Evolutionary conservation across 1,139 yeast species (phyloP).

Genomic region (Nakaseomyces nivariensis): DNA sequence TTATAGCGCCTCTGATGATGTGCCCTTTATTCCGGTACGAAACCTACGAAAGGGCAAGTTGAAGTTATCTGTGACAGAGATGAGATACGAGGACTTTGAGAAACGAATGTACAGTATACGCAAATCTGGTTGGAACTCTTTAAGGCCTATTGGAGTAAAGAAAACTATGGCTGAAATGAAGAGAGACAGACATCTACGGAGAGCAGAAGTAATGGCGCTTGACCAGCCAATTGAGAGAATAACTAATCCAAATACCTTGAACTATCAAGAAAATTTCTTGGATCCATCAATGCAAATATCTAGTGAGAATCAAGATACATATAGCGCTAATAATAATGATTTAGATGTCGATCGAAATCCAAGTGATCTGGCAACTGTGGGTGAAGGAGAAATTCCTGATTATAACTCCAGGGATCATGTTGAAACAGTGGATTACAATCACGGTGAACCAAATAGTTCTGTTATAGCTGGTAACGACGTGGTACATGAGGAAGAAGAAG

Average conservation of each 20-base stretch:
- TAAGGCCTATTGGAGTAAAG: constrained; percentile 23
- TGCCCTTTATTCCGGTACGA: constrained; percentile 9
- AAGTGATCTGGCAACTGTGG: background rate
- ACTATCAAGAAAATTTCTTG: background rate
- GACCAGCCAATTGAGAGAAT: background rate
- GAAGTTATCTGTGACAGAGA: constrained; percentile 10
- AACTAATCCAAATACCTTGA: background rate
- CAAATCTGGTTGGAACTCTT: constrained; percentile 16
- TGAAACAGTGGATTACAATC: background rate
- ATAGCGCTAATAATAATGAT: background rate
- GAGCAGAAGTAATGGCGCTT: background rate
- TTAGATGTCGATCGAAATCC: background rate
- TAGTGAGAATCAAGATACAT: background rate
- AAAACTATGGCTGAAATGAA: constrained; percentile 12
- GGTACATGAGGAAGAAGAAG: constrained; percentile 8
- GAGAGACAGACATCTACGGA: constrained; percentile 2
- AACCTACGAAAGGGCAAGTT: constrained; percentile 1
- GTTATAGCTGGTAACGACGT: background rate
- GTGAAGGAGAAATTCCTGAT: background rate
- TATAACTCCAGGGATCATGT: background rate
- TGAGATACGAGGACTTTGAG: constrained; percentile 9
- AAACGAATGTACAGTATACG: constrained; percentile 10
- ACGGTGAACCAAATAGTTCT: background rate
- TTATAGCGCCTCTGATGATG: constrained; percentile 10
- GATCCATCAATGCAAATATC: background rate